Base-by-base conservation (phyloP, 2,329 filamentous ascomycete species). In the Geosmithia putterillii region DNA sequence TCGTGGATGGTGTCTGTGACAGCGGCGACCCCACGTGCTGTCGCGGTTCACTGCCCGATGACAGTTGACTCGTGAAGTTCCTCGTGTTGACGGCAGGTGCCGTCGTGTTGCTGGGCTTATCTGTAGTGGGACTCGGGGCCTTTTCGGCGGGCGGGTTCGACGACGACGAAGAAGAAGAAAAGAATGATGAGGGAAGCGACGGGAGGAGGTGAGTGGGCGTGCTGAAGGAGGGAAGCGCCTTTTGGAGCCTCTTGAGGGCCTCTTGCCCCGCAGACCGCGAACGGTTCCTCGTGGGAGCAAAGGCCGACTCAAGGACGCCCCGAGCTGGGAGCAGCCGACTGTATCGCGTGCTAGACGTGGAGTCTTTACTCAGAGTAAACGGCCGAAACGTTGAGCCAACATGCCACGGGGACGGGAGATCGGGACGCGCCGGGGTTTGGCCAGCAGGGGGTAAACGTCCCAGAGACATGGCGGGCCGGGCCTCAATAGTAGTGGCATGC, bases 241-340 rank as follows among this genome's bases (percentile, higher is more conserved):
- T 76, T 38, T 72, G 73, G 38, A 81, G 55, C 48, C 66, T 72
- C 54, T 69, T 77, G 21, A 81, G 54, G 5, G 74, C 71, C 44
- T 79, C 76, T 28, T 73, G 66, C 14, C 76, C 71, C 3, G 67
- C 67, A 2, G 76, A 80, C 15, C 68, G 65, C 17, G 76, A 73
- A 18, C 76, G 60, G 38, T 67, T 65, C 42, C 72, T 64, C 8
- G 58, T 61, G 17, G 64, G 61, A n/a, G 62, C 60, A 44, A 77
- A 69, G 2, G 72, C 69, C 4, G 61, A 58, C 10, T 67, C 62
- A 23, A 77, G 56, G 9, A 58, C 48, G 10, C 57, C 52, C 18
- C 55, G 55, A 17, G 57, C 54, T 9, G 42, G 42, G 25, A 19
- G 42, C 9, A 38, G 42, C 3, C 20, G 42, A 9, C 22, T 43